A percentile compares a stretch with the other conserved stretches of the same genome.
These are phyloP conservation scores for Suhomyces anneliseae DNA, from an alignment of 1,139 yeast species.

Conservation along the genomic window DNA sequence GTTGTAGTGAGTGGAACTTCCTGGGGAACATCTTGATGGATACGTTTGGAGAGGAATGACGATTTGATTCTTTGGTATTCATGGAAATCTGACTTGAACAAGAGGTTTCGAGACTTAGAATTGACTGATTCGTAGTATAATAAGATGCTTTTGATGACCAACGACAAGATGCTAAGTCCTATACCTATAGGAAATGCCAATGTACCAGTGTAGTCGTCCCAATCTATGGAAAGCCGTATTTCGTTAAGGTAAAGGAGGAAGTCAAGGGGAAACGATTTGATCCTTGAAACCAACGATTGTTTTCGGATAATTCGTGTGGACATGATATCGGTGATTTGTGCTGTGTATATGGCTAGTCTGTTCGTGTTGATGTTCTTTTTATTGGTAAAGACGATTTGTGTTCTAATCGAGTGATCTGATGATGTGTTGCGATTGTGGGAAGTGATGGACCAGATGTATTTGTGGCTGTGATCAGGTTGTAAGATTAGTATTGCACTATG, in stretches of 20 bases:
- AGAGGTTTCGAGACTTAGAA: conserved; percentile 22
- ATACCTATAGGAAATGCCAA: conserved; percentile 51
- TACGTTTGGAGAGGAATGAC: conserved; percentile 10
- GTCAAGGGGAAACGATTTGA: conserved; percentile 60
- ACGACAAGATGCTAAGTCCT: conserved; percentile 23
- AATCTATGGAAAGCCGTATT: conserved; percentile 53
- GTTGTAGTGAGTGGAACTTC: conserved; percentile 13
- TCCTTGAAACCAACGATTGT: conserved; percentile 36
- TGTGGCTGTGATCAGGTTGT: too few relatives aligned
- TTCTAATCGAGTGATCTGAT: too few relatives aligned
- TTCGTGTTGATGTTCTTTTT: too few relatives aligned
- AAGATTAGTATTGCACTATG: too few relatives aligned
- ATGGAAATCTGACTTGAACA: conserved; percentile 32
- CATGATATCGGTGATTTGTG: neutral
- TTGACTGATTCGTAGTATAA: conserved; percentile 22
- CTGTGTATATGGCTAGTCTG: too few relatives aligned
- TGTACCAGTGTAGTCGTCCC: conserved; percentile 56
- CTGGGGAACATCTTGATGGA: conserved; percentile 3
- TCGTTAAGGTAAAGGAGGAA: conserved; percentile 54
- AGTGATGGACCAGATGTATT: too few relatives aligned
- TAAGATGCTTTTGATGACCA: conserved; percentile 20
- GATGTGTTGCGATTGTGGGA: too few relatives aligned
- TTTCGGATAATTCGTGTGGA: conserved; percentile 11
- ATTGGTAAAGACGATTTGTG: too few relatives aligned
- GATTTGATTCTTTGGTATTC: conserved; percentile 35